A percentile compares a stretch with the other conserved stretches of the same genome.
Conservation (phyloP, 331 rosid species). For the Acacia concinna region DNA sequence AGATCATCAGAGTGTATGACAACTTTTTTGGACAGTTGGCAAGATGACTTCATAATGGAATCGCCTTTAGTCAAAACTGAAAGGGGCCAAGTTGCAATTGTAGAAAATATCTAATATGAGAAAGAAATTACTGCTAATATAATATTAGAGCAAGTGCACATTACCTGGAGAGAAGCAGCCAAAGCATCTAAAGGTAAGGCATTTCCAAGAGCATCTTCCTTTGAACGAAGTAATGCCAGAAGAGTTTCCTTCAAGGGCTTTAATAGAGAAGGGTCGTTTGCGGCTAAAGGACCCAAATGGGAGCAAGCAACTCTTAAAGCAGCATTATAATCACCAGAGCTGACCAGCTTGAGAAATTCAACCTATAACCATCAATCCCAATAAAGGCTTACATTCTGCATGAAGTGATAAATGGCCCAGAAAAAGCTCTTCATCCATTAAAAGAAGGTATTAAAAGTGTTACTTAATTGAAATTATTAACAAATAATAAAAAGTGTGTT, state of each 20-base stretch:
- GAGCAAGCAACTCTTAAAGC: slow-evolving; percentile 89
- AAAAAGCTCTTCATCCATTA: neutral
- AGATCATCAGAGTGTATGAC: neutral
- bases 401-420: slow-evolving; percentile 1
- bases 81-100: neutral
- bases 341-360: slow-evolving; percentile 91
- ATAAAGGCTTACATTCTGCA: slow-evolving; percentile 19
- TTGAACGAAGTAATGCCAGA: slow-evolving; percentile 76
- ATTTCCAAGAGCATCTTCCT: slow-evolving; percentile 70
- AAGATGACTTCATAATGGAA: slow-evolving; percentile 41
- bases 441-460: neutral
- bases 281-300: slow-evolving; percentile 90
- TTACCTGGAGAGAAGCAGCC: slow-evolving; percentile 94
- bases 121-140: slow-evolving; percentile 20
- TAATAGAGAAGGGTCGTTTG: slow-evolving; percentile 73
- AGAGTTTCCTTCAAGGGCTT: slow-evolving; percentile 92
- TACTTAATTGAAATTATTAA: slow-evolving; percentile 2
- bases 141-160: slow-evolving; percentile 18
- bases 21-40: neutral
- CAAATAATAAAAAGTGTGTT: slow-evolving; percentile 20
- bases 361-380: slow-evolving; percentile 57
- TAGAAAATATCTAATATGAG: neutral
- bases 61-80: neutral
- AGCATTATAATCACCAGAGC: slow-evolving; percentile 76
- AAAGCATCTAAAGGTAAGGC: slow-evolving; percentile 87